Percentiles rank a stretch among this genome's conserved stretches.
Conservation (phyloP, 2,329 filamentous ascomycete species). For the Epichloe elymi region DNA sequence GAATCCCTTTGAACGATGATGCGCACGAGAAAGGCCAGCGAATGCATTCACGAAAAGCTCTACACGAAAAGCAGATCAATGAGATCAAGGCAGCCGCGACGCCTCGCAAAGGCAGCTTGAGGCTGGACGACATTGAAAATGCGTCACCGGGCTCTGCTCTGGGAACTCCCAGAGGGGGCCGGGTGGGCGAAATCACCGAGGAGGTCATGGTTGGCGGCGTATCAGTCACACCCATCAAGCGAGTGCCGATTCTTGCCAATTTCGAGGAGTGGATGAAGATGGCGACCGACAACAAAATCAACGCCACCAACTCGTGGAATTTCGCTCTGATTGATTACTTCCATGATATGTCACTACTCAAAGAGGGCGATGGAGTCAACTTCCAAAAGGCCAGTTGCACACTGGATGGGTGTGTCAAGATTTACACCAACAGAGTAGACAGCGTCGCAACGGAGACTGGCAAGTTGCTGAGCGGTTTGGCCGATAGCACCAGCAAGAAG, state of each 20-base stretch:
- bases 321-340: slow-evolving; percentile 99
- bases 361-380: slow-evolving; percentile 93
- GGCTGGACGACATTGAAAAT: slow-evolving; percentile 46
- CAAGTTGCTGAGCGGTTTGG: slow-evolving; percentile 83
- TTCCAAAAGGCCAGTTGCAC: slow-evolving; percentile 98
- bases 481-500: slow-evolving; percentile 70
- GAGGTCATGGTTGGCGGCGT: slow-evolving; percentile 56
- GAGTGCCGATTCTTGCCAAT: slow-evolving; percentile 88
- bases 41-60: slow-evolving; percentile 72
- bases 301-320: slow-evolving; percentile 96
- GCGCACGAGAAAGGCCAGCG: slow-evolving; percentile 80
- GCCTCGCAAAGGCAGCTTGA: slow-evolving; percentile 47
- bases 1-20: slow-evolving; percentile 95
- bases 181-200: slow-evolving; percentile 32
- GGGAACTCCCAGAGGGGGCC: slow-evolving; percentile 33
- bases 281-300: slow-evolving; percentile 99
- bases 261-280: slow-evolving; percentile 99
- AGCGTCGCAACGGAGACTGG: slow-evolving; percentile 96
- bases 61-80: slow-evolving; percentile 84
- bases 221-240: slow-evolving; percentile 88
- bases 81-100: slow-evolving; percentile 67
- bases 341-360: slow-evolving; percentile 94
- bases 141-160: slow-evolving; percentile 42
- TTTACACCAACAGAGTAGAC: slow-evolving; percentile 96
- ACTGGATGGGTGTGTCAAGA: slow-evolving; percentile 95